Conservation (phyloP, 148 eudicot genomes). For the Camellia sinensis region DNA sequence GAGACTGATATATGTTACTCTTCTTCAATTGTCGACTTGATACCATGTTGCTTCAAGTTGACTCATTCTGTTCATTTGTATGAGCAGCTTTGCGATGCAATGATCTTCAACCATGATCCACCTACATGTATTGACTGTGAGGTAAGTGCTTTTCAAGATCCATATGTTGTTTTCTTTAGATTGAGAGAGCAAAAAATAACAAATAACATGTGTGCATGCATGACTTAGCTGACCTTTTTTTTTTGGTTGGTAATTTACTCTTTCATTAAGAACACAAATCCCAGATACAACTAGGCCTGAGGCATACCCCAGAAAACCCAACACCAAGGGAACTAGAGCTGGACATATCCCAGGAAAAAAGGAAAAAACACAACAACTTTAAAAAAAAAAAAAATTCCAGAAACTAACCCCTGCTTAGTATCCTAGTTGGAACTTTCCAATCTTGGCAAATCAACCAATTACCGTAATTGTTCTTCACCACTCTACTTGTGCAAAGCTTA, state of each 20-base stretch:
- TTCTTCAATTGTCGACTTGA: not conserved
- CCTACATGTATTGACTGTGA: constrained; percentile 70
- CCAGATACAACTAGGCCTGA: no score
- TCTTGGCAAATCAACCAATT: no score
- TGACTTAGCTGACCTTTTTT: not conserved
- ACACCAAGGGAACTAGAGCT: no score
- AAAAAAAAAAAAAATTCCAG: no score
- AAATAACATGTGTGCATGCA: not conserved
- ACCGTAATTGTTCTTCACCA: no score
- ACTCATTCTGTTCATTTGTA: constrained; percentile 18
- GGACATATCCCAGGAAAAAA: no score
- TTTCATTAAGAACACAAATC: no score
- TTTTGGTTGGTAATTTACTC: not conserved
- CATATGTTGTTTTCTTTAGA: not conserved
- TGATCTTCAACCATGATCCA: constrained; percentile 92
- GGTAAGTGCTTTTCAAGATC: constrained; percentile 42
- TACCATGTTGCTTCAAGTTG: constrained; percentile 16
- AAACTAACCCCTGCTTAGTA: no score
- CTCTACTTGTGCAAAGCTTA: no score
- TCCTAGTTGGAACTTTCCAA: no score
- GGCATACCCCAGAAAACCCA: no score
- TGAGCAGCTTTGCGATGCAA: constrained; percentile 76
- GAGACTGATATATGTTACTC: not conserved
- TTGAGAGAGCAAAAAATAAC: constrained; percentile 7
- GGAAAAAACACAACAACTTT: no score